Evolutionary conservation across 441 rosid species (phyloP).

Genomic region (Aleurites moluccanus): DNA sequence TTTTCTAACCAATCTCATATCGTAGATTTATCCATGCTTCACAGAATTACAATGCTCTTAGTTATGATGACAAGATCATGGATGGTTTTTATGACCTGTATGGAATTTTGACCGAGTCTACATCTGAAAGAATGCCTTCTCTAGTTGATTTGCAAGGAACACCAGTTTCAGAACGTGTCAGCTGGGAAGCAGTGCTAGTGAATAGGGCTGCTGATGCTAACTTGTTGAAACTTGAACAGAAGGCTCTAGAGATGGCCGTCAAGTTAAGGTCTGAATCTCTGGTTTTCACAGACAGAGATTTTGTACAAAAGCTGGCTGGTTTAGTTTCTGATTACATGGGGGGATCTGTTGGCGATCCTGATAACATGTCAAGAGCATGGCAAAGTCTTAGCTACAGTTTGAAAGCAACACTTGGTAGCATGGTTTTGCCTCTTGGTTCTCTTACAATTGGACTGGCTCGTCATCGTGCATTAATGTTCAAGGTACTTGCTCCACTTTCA

Average conservation of each 20-base stretch:
- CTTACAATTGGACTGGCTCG: constrained; percentile 94
- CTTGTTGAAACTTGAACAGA: constrained; percentile 70
- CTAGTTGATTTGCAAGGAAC: constrained; percentile 89
- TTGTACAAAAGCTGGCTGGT: constrained; percentile 68
- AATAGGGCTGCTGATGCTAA: constrained; percentile 86
- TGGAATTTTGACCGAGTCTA: constrained; percentile 59
- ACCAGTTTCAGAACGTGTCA: constrained; percentile 50
- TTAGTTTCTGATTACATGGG: constrained; percentile 93
- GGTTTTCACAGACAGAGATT: constrained; percentile 40
- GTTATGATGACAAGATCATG: constrained; percentile 94
- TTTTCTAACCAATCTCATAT: constrained; percentile 60
- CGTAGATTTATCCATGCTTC: constrained; percentile 63
- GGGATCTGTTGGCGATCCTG: constrained; percentile 84
- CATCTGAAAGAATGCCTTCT: constrained; percentile 81
- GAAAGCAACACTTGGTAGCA: constrained; percentile 87
- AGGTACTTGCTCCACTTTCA: constrained; percentile 45
- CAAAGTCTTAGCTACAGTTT: constrained; percentile 70
- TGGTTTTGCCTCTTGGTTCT: constrained; percentile 97
- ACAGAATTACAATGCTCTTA: constrained; percentile 93
- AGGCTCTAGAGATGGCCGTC: constrained; percentile 58
- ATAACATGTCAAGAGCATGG: constrained; percentile 73
- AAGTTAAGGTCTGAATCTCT: constrained; percentile 53
- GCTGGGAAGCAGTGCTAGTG: constrained; percentile 93
- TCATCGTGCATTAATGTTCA: constrained; percentile 92
- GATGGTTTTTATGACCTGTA: constrained; percentile 93